Base-by-base conservation (phyloP, 1,284 basidiomycete species). In the Bjerkandera adusta region DNA sequence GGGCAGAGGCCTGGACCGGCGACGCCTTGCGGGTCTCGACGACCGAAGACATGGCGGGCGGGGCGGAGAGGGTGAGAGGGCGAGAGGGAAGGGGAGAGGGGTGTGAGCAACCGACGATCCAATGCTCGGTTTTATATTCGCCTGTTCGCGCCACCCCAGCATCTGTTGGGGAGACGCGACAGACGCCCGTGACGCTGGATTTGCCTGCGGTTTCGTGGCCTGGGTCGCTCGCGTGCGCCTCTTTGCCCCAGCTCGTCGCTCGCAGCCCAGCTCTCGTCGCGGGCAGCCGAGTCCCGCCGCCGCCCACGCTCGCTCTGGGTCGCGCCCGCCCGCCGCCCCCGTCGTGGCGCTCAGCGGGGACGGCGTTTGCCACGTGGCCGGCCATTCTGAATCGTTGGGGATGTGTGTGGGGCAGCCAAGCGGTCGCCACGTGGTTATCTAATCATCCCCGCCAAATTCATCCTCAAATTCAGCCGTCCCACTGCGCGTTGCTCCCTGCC, bases 11-110 rank as follows among this genome's bases (percentile, higher is more conserved):
- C 51, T 55, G 58, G 43, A 55, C 56, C 29, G 59, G 57, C 21
- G 63, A 53, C 29, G 60, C 46, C 56, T 53, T 49, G 29, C 57
- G 57, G 40, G 60, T 54, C 47, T 56, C 50, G 38, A 59, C 61
- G 55, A 57, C 57, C 48, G 57, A 49, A 36, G 59, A 63, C 58
- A 61, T 61, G 55, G 27, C 36, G 35, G 44, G 39, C 15, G 29
- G 36, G 25, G 21, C 18, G 4, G 25, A 45, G 18, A 32, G 35
- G 24, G 26, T 15, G 53, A 25, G 39, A 50, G 40, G 43, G 45
- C 43, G 50, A 48, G 43, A 53, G 46, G 48, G 45, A 45, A 49
- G 48, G 45, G 54, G 47, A 48, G 53, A 41, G 41, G 44, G 47
- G 51, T 46, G 50, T 45, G 51, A 16, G 50, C 45, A 37, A 15